Base-by-base conservation (phyloP, 345 rosid species). In the Gossypium arboreum region DNA sequence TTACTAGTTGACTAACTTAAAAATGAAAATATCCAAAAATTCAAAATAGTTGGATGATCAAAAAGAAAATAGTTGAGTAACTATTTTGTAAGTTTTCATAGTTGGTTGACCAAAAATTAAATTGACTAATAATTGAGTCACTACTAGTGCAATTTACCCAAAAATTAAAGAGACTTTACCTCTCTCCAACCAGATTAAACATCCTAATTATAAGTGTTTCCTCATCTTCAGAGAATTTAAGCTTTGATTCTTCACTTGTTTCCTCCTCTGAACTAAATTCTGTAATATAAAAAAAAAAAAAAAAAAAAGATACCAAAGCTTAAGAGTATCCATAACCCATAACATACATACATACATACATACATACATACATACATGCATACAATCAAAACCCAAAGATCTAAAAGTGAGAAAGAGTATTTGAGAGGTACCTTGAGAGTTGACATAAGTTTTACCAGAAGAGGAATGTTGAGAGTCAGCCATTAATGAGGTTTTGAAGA, bases 121-220 rank as follows among this genome's bases (percentile, higher is more conserved):
- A 34, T 34, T 34, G 5, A 34, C 1, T 34, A 34, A 34, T 34
- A 34, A 7, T 5, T 34, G 1, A 34, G 41, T 34, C 41, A 34
- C 7, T 34, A 34, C 41, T 4, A 34, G 7, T 34, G 41, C 1
- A 34, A 5, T 34, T 34, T 34, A 34, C 41, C 41, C 41, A 34
- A 34, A 34, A 34, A 34, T 5, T 34, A 34, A 34, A 34, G 41
- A 34, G 17, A 16, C 16, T n/a, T 13, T 4, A 84, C 90, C 90
- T 85, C 64, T 84, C 86, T 76, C 90, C 90, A 71, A 86, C 84
- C 24, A 88, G 82, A 74, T 88, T 81, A 56, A 69, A 86, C 92
- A 88, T 84, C 81, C 90, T 82, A 52, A 78, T 80, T 16, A 86
- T 68, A n/a, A 84, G 90, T 25, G 80, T 73, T 76, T 86, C 90